Percentiles rank a stretch among this genome's conserved stretches.
Evolutionary conservation across 192 early-diverging fungal genomes (phyloP).

Genomic region (Backusella westeae): DNA sequence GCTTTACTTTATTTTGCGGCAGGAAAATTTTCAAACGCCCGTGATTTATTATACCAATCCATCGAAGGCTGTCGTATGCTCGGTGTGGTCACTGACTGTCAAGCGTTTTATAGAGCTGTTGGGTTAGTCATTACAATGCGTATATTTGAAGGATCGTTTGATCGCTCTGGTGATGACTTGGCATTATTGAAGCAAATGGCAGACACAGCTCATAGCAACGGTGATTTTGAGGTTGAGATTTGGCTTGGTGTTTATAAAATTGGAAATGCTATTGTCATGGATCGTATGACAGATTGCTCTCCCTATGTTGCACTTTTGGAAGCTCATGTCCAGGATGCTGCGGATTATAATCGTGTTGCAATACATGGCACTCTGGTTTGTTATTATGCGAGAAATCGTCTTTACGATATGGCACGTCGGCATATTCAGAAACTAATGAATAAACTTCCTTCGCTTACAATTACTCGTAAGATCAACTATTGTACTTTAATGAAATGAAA

Average conservation of each 20-base stretch:
- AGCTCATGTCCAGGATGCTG: slow-evolving; percentile 31
- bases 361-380: slow-evolving; percentile 43
- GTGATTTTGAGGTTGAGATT: slow-evolving; percentile 46
- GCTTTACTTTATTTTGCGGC: slow-evolving; percentile 43
- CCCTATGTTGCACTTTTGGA: slow-evolving; percentile 41
- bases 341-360: slow-evolving; percentile 39
- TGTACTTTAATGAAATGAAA: not conserved
- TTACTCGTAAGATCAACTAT: slow-evolving; percentile 26
- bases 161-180: slow-evolving; percentile 32
- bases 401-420: slow-evolving; percentile 22
- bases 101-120: slow-evolving; percentile 44
- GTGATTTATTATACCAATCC: slow-evolving; percentile 30
- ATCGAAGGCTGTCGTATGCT: slow-evolving; percentile 39
- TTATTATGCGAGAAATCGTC: slow-evolving; percentile 43
- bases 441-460: slow-evolving; percentile 25
- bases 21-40: slow-evolving; percentile 32
- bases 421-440: slow-evolving; percentile 29
- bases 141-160: slow-evolving; percentile 49
- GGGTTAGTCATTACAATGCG: slow-evolving; percentile 39
- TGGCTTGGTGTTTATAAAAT: slow-evolving; percentile 47
- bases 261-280: slow-evolving; percentile 40
- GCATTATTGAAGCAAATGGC: slow-evolving; percentile 39
- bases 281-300: slow-evolving; percentile 39
- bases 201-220: slow-evolving; percentile 43
- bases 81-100: slow-evolving; percentile 45